These are phyloP conservation scores for Aspergillus baeticus DNA, from an alignment of 495 filamentous ascomycete genomes.

Conservation along the genomic window DNA sequence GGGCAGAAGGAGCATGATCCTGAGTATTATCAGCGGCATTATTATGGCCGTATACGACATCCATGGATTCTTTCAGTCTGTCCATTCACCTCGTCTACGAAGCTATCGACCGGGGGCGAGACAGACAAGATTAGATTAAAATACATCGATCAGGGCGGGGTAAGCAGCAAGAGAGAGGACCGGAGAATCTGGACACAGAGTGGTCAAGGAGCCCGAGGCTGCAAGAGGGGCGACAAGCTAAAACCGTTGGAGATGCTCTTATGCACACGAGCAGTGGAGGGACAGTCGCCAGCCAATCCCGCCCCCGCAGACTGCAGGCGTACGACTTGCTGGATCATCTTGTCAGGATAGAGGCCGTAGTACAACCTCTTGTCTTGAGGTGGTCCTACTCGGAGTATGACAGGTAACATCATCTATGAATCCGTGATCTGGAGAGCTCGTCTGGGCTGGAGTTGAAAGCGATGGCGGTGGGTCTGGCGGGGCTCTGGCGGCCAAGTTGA, in stretches of 20 bases:
- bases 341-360: background rate
- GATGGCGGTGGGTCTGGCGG: conserved; percentile 23
- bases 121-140: conserved; percentile 9
- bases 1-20: conserved; percentile 4
- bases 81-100: background rate
- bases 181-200: conserved; percentile 15
- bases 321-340: background rate
- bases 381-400: conserved; percentile 15
- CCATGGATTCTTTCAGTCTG: conserved; percentile 1
- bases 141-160: conserved; percentile 17
- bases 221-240: conserved; percentile 11
- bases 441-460: conserved; percentile 14
- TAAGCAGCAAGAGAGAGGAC: conserved; percentile 8
- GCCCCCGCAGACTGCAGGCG: background rate
- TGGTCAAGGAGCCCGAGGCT: conserved; percentile 8
- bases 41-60: conserved; percentile 5
- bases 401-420: conserved; percentile 9
- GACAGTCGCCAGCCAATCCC: conserved; percentile 4
- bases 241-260: conserved; percentile 8
- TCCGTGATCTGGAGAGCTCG: background rate
- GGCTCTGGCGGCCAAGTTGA: conserved; percentile 20
- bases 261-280: conserved; percentile 13
- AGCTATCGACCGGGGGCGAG: background rate
- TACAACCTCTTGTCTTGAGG: background rate
- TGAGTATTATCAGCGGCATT: background rate